phyloP scores from a whole-genome alignment of 1,284 basidiomycete species.

The Microstroma glucosiphilum region DNA sequence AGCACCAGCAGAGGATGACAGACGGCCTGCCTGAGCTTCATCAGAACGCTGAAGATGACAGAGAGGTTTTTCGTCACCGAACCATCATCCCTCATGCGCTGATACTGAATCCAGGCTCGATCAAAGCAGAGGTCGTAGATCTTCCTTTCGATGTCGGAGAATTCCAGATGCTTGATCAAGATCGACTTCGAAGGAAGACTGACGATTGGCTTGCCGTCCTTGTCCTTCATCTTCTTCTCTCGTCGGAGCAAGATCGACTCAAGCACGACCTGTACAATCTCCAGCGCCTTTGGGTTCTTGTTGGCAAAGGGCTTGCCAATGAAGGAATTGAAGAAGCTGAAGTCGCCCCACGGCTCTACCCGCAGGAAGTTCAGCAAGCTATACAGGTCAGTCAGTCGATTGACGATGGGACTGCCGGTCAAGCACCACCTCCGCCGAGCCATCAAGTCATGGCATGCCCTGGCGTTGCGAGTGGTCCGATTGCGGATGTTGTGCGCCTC shows the following conservation, averaged over 20 bases:
- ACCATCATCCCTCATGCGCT: conserved; percentile 33
- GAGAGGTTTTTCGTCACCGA: conserved; percentile 47
- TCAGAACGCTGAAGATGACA: conserved; percentile 53
- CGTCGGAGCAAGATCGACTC: conserved; percentile 64
- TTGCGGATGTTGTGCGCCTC: conserved; percentile 39
- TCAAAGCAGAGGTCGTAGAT: conserved; percentile 51
- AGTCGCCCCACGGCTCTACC: conserved; percentile 72
- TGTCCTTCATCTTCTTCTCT: conserved; percentile 85
- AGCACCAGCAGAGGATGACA: conserved; percentile 52
- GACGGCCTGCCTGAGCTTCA: conserved; percentile 53
- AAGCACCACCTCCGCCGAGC: conserved; percentile 82
- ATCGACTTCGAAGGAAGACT: conserved; percentile 80
- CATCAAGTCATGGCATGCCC: conserved; percentile 77
- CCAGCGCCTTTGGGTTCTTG: conserved; percentile 40
- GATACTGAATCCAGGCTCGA: conserved; percentile 41
- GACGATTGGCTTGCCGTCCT: conserved; percentile 79
- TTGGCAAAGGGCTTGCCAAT: conserved; percentile 46
- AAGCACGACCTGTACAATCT: conserved; percentile 47
- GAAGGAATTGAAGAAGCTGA: conserved; percentile 48
- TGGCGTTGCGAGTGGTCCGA: conserved; percentile 78
- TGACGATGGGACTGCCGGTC: conserved; percentile 93
- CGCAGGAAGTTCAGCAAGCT: conserved; percentile 61
- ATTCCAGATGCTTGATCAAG: conserved; percentile 29
- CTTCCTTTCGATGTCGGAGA: conserved; percentile 40
- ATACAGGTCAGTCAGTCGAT: conserved; percentile 80